Conservation (phyloP, 192 early-diverging fungal genomes). For the Coemansia interrupta region DNA sequence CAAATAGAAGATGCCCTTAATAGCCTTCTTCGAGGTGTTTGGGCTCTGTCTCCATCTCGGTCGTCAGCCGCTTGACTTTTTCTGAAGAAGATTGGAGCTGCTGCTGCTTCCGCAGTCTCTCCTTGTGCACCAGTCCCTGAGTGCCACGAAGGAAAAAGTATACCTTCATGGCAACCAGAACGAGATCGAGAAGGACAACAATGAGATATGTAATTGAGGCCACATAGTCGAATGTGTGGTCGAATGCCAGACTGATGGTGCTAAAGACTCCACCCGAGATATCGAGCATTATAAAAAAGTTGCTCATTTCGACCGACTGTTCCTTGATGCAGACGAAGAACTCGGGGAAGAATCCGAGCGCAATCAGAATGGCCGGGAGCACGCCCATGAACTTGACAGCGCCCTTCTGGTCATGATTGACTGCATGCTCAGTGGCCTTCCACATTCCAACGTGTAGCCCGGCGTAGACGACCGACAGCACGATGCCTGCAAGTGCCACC, state of each 20-base stretch:
- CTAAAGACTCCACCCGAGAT: slow-evolving; percentile 43
- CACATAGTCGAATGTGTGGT: slow-evolving; percentile 48
- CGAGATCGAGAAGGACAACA: slow-evolving; percentile 42
- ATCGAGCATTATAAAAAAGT: slow-evolving; percentile 44
- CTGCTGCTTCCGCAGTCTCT: neutral
- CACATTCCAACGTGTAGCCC: slow-evolving; percentile 45
- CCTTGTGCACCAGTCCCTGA: slow-evolving; percentile 15
- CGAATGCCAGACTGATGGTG: slow-evolving; percentile 48
- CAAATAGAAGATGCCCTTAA: no score
- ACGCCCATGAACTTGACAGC: slow-evolving; percentile 39
- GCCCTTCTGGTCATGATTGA: slow-evolving; percentile 16
- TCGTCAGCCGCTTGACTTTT: neutral
- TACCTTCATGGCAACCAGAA: slow-evolving; percentile 42
- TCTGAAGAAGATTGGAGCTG: neutral
- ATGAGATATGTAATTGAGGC: slow-evolving; percentile 50
- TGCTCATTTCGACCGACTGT: slow-evolving; percentile 48
- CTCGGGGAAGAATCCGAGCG: slow-evolving; percentile 48
- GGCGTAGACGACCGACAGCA: slow-evolving; percentile 33
- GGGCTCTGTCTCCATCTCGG: neutral
- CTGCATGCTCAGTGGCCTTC: slow-evolving; percentile 31
- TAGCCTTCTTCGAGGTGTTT: no score
- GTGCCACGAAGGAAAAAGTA: slow-evolving; percentile 34
- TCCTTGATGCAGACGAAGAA: slow-evolving; percentile 49
- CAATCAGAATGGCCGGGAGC: slow-evolving; percentile 45
- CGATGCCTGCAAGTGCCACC: neutral